Conservation (phyloP, 73 alveolate species). For the Tetrahymena thermophila region DNA sequence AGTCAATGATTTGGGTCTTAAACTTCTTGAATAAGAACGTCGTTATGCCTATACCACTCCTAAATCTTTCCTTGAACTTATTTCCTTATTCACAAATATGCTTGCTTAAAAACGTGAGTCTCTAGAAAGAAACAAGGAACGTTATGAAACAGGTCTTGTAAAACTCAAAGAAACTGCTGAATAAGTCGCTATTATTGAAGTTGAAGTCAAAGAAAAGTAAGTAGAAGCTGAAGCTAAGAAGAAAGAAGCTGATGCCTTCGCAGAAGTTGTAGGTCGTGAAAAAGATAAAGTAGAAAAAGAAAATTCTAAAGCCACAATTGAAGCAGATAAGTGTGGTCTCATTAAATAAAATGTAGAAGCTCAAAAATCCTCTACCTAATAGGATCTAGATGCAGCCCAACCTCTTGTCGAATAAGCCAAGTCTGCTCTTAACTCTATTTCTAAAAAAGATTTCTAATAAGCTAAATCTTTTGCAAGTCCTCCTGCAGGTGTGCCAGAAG, state of each 20-base stretch:
- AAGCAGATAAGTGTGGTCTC: constrained; percentile 86
- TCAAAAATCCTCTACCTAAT: constrained; percentile 88
- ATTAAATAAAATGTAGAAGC: constrained; percentile 93
- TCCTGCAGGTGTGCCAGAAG: constrained; percentile 72
- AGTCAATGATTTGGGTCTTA: constrained; percentile 88
- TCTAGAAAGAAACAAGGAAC: constrained; percentile 66
- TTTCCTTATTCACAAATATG: constrained; percentile 97
- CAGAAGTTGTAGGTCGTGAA: constrained; percentile 95
- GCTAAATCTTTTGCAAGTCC: constrained; percentile 85
- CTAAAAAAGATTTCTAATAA: constrained; percentile 84
- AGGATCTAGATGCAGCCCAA: constrained; percentile 93
- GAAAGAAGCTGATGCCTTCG: constrained; percentile 97
- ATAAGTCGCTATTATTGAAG: constrained; percentile 95
- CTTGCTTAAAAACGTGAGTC: constrained; percentile 75
- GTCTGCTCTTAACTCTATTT: constrained; percentile 83
- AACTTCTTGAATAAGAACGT: constrained; percentile 84
- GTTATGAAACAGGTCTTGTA: constrained; percentile 93
- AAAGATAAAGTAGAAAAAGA: constrained; percentile 91
- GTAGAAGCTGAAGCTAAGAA: constrained; percentile 98
- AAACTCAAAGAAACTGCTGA: constrained; percentile 93
- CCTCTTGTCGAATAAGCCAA: constrained; percentile 93
- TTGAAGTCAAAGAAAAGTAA: constrained; percentile 92
- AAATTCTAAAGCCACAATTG: constrained; percentile 85
- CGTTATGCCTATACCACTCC: constrained; percentile 99
- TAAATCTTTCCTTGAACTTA: constrained; percentile 98